Evolutionary conservation across 23 red algal species (phyloP).

Genomic region (Agarophyton chilense): DNA sequence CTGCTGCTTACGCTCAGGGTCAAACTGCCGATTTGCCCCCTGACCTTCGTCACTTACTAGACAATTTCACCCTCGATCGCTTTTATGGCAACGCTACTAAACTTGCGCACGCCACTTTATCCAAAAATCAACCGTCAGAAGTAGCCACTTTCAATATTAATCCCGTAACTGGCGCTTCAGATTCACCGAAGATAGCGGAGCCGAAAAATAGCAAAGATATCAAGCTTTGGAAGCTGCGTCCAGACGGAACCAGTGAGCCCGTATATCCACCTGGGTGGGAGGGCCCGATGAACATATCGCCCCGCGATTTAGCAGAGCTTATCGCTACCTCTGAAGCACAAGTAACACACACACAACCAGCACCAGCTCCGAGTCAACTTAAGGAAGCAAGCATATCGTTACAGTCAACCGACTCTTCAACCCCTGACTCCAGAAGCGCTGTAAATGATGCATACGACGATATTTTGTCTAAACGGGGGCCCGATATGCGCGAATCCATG

Average conservation of each 20-base stretch:
- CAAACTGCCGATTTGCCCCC: not conserved
- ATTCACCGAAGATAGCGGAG: not conserved
- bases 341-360: not conserved
- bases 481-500: not conserved
- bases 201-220: not conserved
- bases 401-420: not conserved
- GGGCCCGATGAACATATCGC: not conserved
- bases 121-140: not conserved
- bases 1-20: constrained; percentile 44
- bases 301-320: not conserved
- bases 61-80: constrained; percentile 46
- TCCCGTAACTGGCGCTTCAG: too few species aligned
- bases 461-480: constrained; percentile 31
- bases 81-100: constrained; percentile 11
- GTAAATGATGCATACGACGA: constrained; percentile 74
- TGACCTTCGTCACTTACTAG: constrained; percentile 43
- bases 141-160: not conserved
- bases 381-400: not conserved
- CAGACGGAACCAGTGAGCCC: constrained; percentile 41
- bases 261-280: constrained; percentile 16
- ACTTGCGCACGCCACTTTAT: not conserved
- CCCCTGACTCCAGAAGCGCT: not conserved
- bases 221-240: not conserved
- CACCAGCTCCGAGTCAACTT: not conserved
- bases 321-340: not conserved